Evolutionary conservation across 1,284 basidiomycete genomes (phyloP).

Genomic region (Fistulina hepatica): DNA sequence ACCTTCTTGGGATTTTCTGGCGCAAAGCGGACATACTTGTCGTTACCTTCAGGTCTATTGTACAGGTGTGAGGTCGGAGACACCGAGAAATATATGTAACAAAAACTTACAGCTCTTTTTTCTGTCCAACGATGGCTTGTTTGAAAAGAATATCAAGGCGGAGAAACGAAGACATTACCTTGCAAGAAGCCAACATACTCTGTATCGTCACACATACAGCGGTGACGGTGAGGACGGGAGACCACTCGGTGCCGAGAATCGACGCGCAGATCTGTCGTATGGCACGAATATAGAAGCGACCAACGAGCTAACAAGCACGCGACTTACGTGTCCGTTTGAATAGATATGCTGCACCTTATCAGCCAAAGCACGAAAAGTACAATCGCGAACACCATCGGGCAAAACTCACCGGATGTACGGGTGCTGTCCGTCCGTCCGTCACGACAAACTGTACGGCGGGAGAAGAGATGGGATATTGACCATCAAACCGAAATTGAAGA

Average conservation of each 20-base stretch:
- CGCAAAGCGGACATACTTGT: slow-evolving; percentile 66
- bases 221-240: slow-evolving; percentile 69
- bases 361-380: too few relatives aligned
- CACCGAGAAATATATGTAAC: background rate
- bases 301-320: slow-evolving; percentile 19
- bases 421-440: slow-evolving; percentile 46
- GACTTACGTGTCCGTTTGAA: slow-evolving; percentile 78
- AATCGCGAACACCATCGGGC: too few relatives aligned
- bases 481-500: slow-evolving; percentile 68
- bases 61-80: slow-evolving; percentile 5
- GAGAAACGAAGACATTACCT: slow-evolving; percentile 34
- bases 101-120: slow-evolving; percentile 54
- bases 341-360: slow-evolving; percentile 55
- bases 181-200: slow-evolving; percentile 82
- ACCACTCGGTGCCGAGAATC: slow-evolving; percentile 79
- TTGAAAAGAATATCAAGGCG: slow-evolving; percentile 6
- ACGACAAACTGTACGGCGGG: slow-evolving; percentile 77
- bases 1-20: slow-evolving; percentile 85
- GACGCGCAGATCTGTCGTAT: slow-evolving; percentile 65
- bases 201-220: slow-evolving; percentile 74
- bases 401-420: slow-evolving; percentile 60
- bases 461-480: slow-evolving; percentile 67
- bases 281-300: slow-evolving; percentile 11
- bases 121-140: slow-evolving; percentile 28
- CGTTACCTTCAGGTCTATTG: slow-evolving; percentile 64